Evolutionary conservation across 192 early-diverging fungal genomes (phyloP), one percentile per base, ranked within the genome.

Genomic region (Rhizophagus sp.): DNA sequence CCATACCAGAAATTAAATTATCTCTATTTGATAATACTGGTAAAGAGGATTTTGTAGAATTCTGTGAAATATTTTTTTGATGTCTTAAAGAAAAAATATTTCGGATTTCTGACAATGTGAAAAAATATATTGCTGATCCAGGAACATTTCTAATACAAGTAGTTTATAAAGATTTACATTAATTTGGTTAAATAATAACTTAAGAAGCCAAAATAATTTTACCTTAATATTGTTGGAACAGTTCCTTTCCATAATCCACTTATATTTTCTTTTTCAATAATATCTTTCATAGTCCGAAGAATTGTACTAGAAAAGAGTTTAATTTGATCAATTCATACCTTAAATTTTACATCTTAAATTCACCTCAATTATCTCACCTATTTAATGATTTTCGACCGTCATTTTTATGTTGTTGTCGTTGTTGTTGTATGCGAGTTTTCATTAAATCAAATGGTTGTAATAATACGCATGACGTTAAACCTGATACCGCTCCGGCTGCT

Each of bases 381-480:
- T 87, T 86, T 50, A 81, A 67, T 41, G 88, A 85, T 25, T 83
- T 75, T 62, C 70, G 82, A 7, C 82, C 9, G 44, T 47, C 11
- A 12, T 81, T 61, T 85, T 82, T 44, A 80, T 82, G 87, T 57
- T 87, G 84, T 75, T 91, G 88, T 67, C 84, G 81, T 79, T 89
- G 86, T 78, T 94, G 93, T 74, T 95, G 94, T 24, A 95, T 79
- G 0, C 94, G 89, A 0, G 94, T 95, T 78, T 95, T 95, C 75
- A 95, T 81, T 52, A 98, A 85, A 82, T 98, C 97, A 30, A 98
- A 90, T 0, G 97, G 97, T 82, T 98, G 97, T 41, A 98, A 87
- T 49, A 92, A 74, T 24, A 95, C 82, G 62, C 96, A 96, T 17
- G 94, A 90, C 10, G 89, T 85, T 62, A 96, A 80, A 13, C 95